Base-by-base conservation (phyloP, 2,329 filamentous ascomycete genomes). In the Stagonosporopsis chrysanthemi region DNA sequence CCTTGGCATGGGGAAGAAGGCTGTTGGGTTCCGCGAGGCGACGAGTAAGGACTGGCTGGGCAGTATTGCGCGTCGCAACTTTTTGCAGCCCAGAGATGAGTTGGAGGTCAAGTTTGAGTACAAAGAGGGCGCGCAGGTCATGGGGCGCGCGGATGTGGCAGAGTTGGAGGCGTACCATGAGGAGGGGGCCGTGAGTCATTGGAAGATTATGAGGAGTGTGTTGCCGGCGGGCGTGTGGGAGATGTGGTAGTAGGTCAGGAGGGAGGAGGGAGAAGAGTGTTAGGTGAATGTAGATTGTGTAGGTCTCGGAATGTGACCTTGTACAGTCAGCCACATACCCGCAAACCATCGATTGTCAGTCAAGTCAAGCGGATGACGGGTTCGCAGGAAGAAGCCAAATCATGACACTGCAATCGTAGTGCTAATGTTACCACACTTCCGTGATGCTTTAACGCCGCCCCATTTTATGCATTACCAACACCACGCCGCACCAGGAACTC, bases 161-260 rank as follows among this genome's bases (percentile, higher is more conserved):
- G 83, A 86, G 67, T 80, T 97, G 69, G 83, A 84, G 52, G 83
- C 84, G 72, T 91, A 86, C 81, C 92, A 97, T 72, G 83, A 87
- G 69, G 81, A 86, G 69, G 91, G 90, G 68, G 93, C 93, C 0
- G 73, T 90, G 49, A 90, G 90, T 9, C 95, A 99, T 78, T 99
- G 95, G 95, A 81, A 79, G 40, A 89, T 99, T 43, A 99, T 99
- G 92, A 86, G 95, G 70, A 86, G 80, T 0, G 92, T 97, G 2
- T 66, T 98, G 61, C 92, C 93, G 1, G 81, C 81, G 54, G 79
- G 79, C 12, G 85, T 98, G 24, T 99, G 95, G 95, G 90, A 96
- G 79, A 84, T 86, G 69, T 98, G 92, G 91, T 97, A 53, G 26
- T 11, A 12, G 36, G n/a, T 33, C 14, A 14, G 31, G 31, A 33